These are phyloP conservation scores for Leccinum variicolor DNA, from an alignment of 768 basidiomycete species.

Conservation along the genomic window DNA sequence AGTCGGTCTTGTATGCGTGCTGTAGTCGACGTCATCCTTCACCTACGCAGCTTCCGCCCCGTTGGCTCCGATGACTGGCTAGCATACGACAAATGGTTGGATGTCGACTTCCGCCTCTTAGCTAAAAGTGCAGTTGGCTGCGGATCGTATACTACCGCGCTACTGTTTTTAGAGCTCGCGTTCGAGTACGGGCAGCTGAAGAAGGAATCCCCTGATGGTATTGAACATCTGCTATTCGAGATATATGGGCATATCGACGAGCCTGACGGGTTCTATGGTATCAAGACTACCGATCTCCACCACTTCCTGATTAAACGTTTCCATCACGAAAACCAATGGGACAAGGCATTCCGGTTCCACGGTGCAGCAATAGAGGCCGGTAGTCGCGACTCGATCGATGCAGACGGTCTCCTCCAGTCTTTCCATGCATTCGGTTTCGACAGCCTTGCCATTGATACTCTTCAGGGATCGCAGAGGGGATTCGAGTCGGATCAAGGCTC, in stretches of 20 bases:
- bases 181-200: constrained; percentile 42
- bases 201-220: constrained; percentile 28
- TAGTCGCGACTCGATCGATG: constrained; percentile 36
- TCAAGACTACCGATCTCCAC: constrained; percentile 73
- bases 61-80: constrained; percentile 35
- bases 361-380: constrained; percentile 79
- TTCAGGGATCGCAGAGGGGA: constrained; percentile 43
- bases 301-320: constrained; percentile 80
- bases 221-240: constrained; percentile 78
- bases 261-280: constrained; percentile 97
- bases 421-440: constrained; percentile 91
- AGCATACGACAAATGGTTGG: constrained; percentile 80
- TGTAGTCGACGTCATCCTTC: constrained; percentile 73
- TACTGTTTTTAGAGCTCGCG: constrained; percentile 85
- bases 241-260: constrained; percentile 96
- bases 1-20: constrained; percentile 48
- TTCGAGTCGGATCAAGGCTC: constrained; percentile 27
- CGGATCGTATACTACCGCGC: constrained; percentile 84
- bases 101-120: constrained; percentile 68
- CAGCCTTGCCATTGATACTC: constrained; percentile 71
- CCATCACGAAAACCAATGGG: constrained; percentile 92
- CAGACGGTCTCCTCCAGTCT: constrained; percentile 69
- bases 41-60: constrained; percentile 69
- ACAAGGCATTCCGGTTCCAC: constrained; percentile 85
- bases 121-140: constrained; percentile 70